These are phyloP conservation scores for Camellia oleifera DNA, from an alignment of 179 eudicot species.

Conservation along the genomic window DNA sequence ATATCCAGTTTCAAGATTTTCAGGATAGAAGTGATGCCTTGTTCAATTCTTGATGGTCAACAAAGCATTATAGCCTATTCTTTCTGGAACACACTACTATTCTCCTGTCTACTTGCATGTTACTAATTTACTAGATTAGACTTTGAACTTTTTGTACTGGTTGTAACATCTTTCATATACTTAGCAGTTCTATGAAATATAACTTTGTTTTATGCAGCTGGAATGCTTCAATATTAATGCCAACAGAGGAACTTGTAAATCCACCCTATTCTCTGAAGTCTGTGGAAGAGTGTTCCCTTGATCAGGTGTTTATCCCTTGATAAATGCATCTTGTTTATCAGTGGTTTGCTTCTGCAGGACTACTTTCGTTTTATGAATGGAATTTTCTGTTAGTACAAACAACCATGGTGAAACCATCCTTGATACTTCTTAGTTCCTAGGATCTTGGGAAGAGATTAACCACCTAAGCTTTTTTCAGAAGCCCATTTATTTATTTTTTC, in stretches of 20 bases:
- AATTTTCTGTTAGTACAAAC: not conserved
- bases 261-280: slow-evolving; percentile 72
- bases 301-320: slow-evolving; percentile 43
- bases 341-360: not conserved
- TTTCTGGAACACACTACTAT: not conserved
- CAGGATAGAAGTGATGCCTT: not conserved
- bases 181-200: slow-evolving; percentile 8
- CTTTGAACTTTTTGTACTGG: not conserved
- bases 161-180: not conserved
- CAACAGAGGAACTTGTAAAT: slow-evolving; percentile 58
- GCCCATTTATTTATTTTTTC: not conserved
- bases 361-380: not conserved
- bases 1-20: not conserved
- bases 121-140: not conserved
- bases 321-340: not conserved
- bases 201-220: slow-evolving; percentile 55
- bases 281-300: slow-evolving; percentile 61
- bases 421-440: not conserved
- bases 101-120: not conserved
- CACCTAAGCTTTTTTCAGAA: too few species aligned
- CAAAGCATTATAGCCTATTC: not conserved
- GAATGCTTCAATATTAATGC: slow-evolving; percentile 76
- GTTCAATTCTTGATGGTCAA: not conserved
- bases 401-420: not conserved
- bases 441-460: not conserved